Conservation (phyloP, 495 filamentous ascomycete species). For the Pseudoneurospora amorphoporcata region DNA sequence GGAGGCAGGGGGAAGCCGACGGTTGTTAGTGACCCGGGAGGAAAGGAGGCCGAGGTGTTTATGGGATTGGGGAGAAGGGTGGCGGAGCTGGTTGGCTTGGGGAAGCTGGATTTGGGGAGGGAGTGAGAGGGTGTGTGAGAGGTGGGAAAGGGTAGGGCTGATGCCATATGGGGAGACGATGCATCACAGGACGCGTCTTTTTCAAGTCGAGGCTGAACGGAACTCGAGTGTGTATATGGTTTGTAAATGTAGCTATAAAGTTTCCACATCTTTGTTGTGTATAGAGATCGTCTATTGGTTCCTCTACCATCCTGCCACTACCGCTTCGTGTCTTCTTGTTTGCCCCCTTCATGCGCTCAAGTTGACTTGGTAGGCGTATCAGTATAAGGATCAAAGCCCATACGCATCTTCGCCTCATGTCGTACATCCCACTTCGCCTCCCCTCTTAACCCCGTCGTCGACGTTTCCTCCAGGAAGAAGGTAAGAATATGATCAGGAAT, state of each 20-base stretch:
- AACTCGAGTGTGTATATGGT: neutral
- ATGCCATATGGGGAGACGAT: neutral
- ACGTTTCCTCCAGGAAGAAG: conserved; percentile 83
- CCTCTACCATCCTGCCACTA: neutral
- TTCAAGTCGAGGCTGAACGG: neutral
- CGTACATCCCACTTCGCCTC: conserved; percentile 62
- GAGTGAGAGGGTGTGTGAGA: neutral
- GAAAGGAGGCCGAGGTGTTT: conserved; percentile 61
- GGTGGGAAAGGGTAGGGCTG: neutral
- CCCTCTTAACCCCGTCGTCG: conserved; percentile 60
- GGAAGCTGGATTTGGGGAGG: neutral
- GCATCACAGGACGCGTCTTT: neutral
- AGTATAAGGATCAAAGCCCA: conserved; percentile 63
- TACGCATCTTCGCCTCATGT: conserved; percentile 57
- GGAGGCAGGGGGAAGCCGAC: conserved; percentile 84
- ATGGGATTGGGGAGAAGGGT: conserved; percentile 56
- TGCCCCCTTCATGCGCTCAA: neutral
- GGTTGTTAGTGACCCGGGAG: conserved; percentile 73
- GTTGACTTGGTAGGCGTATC: conserved; percentile 16
- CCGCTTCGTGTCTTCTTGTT: neutral
- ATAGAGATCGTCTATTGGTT: neutral
- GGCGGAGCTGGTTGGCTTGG: conserved; percentile 37
- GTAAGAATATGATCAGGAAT: conserved; percentile 92
- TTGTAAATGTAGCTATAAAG: neutral
- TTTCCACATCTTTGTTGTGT: neutral